Evolutionary conservation across 148 eudicot genomes (phyloP).

Genomic region (Cornus controversa): DNA sequence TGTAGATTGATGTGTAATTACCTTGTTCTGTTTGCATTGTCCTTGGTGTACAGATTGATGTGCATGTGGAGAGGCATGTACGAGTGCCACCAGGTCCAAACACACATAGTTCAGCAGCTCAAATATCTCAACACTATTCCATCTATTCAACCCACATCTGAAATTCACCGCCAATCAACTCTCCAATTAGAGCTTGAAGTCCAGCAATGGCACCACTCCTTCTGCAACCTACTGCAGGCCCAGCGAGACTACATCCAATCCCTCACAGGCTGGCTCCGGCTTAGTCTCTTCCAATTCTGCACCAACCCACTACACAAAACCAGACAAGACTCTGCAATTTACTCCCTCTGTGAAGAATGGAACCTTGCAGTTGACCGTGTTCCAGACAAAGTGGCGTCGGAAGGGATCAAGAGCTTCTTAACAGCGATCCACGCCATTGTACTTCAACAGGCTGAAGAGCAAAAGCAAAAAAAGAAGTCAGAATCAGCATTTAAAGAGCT

Average conservation of each 20-base stretch:
- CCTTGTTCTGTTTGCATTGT: background rate
- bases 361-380: constrained; percentile 64
- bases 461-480: constrained; percentile 72
- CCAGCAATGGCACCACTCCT: constrained; percentile 88
- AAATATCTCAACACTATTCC: constrained; percentile 66
- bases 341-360: constrained; percentile 92
- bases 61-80: constrained; percentile 97
- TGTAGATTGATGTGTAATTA: background rate
- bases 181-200: constrained; percentile 87
- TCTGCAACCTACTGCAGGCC: constrained; percentile 67
- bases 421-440: constrained; percentile 69
- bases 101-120: constrained; percentile 90
- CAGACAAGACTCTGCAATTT: constrained; percentile 66
- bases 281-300: constrained; percentile 77
- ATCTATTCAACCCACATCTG: constrained; percentile 74
- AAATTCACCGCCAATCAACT: constrained; percentile 82
- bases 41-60: constrained; percentile 51
- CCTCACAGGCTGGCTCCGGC: constrained; percentile 91
- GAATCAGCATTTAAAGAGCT: constrained; percentile 71
- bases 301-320: constrained; percentile 48
- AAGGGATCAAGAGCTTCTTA: constrained; percentile 70
- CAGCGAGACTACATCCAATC: constrained; percentile 77
- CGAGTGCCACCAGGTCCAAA: constrained; percentile 90
- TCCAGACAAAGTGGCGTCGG: constrained; percentile 90
- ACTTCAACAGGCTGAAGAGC: constrained; percentile 72